These are phyloP conservation scores for Venturia asperata DNA, from an alignment of 2,329 filamentous ascomycete genomes.

Conservation along the genomic window DNA sequence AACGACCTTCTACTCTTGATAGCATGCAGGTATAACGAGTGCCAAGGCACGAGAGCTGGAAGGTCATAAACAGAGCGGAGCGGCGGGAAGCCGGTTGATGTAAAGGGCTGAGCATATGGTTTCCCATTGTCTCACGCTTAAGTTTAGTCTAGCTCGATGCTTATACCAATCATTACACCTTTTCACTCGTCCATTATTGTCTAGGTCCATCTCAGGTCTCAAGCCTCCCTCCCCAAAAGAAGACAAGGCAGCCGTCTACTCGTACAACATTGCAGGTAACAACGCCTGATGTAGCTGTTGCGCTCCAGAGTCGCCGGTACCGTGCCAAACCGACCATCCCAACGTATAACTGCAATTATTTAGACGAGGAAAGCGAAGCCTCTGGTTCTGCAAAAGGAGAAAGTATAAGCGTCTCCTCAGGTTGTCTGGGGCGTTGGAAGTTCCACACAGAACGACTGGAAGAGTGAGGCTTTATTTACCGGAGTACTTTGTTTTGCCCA, in stretches of 20 bases:
- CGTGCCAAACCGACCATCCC: not conserved
- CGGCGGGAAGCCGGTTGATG: not conserved
- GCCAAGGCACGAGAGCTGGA: no score
- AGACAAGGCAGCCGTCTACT: slow-evolving; percentile 5
- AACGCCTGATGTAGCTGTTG: not conserved
- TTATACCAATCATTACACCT: not conserved
- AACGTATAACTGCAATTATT: not conserved
- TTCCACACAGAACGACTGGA: not conserved
- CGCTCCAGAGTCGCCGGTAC: not conserved
- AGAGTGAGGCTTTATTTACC: slow-evolving; percentile 16
- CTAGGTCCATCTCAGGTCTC: not conserved
- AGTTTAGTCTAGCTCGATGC: slow-evolving; percentile 1
- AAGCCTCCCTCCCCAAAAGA: not conserved
- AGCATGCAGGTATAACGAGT: no score
- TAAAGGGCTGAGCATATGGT: not conserved
- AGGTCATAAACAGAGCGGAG: no score
- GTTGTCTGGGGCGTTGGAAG: not conserved
- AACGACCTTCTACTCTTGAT: no score
- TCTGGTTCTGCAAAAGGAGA: slow-evolving; percentile 6
- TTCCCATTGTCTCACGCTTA: not conserved
- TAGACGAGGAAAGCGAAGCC: slow-evolving; percentile 10
- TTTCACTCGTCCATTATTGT: not conserved
- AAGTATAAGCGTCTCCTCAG: slow-evolving; percentile 8
- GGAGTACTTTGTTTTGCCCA: slow-evolving; percentile 77
- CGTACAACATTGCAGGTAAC: not conserved